Evolutionary conservation across 106 monocot genomes (phyloP), one percentile per base, ranked within the genome.

Genomic region (Ottelia alismoides): DNA sequence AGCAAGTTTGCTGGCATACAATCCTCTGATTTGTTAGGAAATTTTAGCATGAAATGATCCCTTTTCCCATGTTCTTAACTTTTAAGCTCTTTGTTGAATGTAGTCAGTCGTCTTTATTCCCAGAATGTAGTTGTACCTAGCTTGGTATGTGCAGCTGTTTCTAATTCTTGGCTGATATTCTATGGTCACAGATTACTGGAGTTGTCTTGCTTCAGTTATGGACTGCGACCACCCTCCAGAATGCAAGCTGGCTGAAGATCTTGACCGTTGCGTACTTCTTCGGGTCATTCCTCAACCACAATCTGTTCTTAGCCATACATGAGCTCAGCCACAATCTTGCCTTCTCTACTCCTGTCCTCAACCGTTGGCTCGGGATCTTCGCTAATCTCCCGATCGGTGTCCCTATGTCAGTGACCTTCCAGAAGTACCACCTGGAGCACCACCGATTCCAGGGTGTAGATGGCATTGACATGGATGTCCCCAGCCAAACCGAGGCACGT

Each of bases 251-350:
- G 92, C 25, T 72, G 53, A 92, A 83, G 78, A 76, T 92, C 20
- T 46, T 87, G 9, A 23, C 53, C 1, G 69, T 77, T 40, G 73
- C 92, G 11, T 87, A 92, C 69, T 92, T 92, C 66, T 92, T 92
- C 25, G 92, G 92, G 27, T 87, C 92, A 25, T 87, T 92, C 76
- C 76, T 92, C 30, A 92, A 87, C 64, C 92, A 92, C 82, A 92
- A 92, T 35, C 83, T 92, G 60, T 92, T 92, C 63, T 74, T 92
- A 0, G 92, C 87, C 53, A 92, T 92, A 55, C 92, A 92, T 22
- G 92, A 92, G 56, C 82, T 92, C 24, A 87, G 82, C 76, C 92
- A 92, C 78, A 92, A 92, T 60, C 82, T 92, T 0, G 92, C 92
- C 58, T 92, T 92, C 74, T 83, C 83, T 1, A 72, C 72, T 31